phyloP scores from a whole-genome alignment of 768 basidiomycete genomes.

The Lyophyllum atratum region DNA sequence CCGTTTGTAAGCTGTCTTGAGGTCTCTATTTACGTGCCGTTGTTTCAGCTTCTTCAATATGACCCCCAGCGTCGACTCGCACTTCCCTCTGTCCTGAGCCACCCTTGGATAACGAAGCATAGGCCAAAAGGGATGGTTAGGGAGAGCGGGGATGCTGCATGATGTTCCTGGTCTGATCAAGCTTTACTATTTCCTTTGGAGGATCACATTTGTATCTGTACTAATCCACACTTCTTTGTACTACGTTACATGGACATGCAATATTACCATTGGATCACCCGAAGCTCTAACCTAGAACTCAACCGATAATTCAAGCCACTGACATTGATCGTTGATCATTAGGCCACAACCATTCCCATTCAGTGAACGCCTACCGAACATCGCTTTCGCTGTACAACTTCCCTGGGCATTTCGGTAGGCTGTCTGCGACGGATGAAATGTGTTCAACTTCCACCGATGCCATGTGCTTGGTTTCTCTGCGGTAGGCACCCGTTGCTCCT shows the following conservation, averaged over 20 bases:
- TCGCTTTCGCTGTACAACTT: too few species aligned
- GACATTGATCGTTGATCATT: too few species aligned
- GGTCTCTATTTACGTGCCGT: not conserved
- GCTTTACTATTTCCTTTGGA: not conserved
- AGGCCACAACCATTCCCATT: too few species aligned
- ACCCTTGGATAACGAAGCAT: constrained; percentile 86
- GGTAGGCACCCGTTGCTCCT: too few species aligned
- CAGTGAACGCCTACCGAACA: too few species aligned
- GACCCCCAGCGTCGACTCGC: constrained; percentile 78
- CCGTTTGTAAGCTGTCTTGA: not conserved
- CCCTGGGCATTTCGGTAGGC: too few species aligned
- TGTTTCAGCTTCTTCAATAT: constrained; percentile 74
- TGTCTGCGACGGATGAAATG: too few species aligned
- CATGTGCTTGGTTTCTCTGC: too few species aligned
- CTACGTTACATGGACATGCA: not conserved
- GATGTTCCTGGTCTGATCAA: not conserved
- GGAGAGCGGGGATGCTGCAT: constrained; percentile 15
- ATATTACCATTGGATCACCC: not conserved
- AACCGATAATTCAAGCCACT: too few species aligned
- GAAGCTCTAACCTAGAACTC: too few species aligned
- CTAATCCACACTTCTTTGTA: not conserved
- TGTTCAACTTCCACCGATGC: too few species aligned
- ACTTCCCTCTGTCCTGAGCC: constrained; percentile 70
- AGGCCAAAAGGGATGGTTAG: constrained; percentile 46
- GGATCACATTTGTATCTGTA: not conserved